A percentile compares a stretch with the other conserved stretches of the same genome.
phyloP scores from a whole-genome alignment of 2,329 filamentous ascomycete genomes.

The Hansfordia pulvinata region DNA sequence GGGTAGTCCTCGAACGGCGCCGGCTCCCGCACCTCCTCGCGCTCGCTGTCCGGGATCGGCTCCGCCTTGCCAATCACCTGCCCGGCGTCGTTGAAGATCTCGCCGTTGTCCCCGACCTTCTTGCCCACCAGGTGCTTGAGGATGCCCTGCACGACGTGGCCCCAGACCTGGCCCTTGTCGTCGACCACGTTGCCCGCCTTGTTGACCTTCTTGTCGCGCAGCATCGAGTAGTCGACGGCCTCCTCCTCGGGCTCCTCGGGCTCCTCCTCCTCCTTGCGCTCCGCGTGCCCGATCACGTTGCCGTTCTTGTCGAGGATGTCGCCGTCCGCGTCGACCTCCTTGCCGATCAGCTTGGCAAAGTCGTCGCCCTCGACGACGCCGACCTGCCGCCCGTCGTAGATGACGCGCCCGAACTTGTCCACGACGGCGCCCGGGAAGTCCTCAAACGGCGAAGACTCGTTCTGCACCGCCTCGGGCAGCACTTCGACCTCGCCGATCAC shows the following conservation, averaged over 20 bases:
- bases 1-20: slow-evolving; percentile 46
- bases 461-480: slow-evolving; percentile 20
- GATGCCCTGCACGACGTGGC: slow-evolving; percentile 50
- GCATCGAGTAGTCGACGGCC: slow-evolving; percentile 29
- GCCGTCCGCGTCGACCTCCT: slow-evolving; percentile 21
- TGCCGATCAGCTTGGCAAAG: slow-evolving; percentile 18
- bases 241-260: slow-evolving; percentile 17
- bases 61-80: slow-evolving; percentile 55
- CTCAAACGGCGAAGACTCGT: slow-evolving; percentile 20
- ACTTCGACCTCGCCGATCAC: slow-evolving; percentile 24
- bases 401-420: slow-evolving; percentile 22
- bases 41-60: slow-evolving; percentile 42
- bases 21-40: slow-evolving; percentile 29
- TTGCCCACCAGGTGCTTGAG: slow-evolving; percentile 49
- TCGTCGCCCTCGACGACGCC: slow-evolving; percentile 24
- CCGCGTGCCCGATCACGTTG: slow-evolving; percentile 19
- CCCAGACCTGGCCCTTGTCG: slow-evolving; percentile 38
- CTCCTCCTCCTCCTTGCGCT: slow-evolving; percentile 19
- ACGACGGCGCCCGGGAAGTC: slow-evolving; percentile 21
- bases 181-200: slow-evolving; percentile 44
- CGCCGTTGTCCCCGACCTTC: slow-evolving; percentile 50
- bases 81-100: slow-evolving; percentile 59
- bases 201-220: slow-evolving; percentile 43
- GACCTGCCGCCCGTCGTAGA: slow-evolving; percentile 20
- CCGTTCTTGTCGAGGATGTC: slow-evolving; percentile 22